Base-by-base conservation (phyloP, 2,329 filamentous ascomycete genomes). In the Monosporascus sp. region DNA sequence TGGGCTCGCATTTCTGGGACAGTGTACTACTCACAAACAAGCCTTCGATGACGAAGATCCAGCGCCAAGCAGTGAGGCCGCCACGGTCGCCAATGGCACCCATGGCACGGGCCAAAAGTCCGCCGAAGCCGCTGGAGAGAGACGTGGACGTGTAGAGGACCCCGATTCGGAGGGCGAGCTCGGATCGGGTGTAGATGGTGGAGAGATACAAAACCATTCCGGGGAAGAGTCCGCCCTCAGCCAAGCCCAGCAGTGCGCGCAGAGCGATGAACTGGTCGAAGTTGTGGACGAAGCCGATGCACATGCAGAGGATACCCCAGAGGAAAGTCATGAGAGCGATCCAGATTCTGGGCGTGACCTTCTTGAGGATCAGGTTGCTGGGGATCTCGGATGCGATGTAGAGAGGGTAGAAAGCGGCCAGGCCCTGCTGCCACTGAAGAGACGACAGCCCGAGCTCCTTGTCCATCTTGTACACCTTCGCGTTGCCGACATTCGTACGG, bases 401-500 rank as follows among this genome's bases (percentile, higher is more conserved):
- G 1, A 82, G 81, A 3, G 82, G 79, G 66, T 87, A 88, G 62
- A 85, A 88, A 1, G 85, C 80, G 14, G 82, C 77, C 31, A 88
- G 71, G 1, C 83, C 84, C 43, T 81, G 78, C 48, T 83, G 80
- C 66, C 87, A 89, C 62, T 88, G 81, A 51, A 76, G 70, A 53
- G 85, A 80, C 5, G 71, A 79, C 57, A 89, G 81, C 45, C 71
- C 64, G 2, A 87, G 66, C 60, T 85, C 80, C 1, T 71, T 59
- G 59, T 86, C 80, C 15, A 89, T 74, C 1, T 81, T 80, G 50
- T 86, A 76, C 8, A 88, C 82, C 56, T 83, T 83, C 24, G 85
- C 86, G 62, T 89, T 88, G 38, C 86, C 86, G 38, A 89, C 83
- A 64, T 89, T 89, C n/a, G 85, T 87, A 43, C 87, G 78, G 67